A percentile compares a stretch with the other conserved stretches of the same genome.
These are phyloP conservation scores for Didymella segeticola DNA, from an alignment of 2,329 filamentous ascomycete species.

Conservation along the genomic window DNA sequence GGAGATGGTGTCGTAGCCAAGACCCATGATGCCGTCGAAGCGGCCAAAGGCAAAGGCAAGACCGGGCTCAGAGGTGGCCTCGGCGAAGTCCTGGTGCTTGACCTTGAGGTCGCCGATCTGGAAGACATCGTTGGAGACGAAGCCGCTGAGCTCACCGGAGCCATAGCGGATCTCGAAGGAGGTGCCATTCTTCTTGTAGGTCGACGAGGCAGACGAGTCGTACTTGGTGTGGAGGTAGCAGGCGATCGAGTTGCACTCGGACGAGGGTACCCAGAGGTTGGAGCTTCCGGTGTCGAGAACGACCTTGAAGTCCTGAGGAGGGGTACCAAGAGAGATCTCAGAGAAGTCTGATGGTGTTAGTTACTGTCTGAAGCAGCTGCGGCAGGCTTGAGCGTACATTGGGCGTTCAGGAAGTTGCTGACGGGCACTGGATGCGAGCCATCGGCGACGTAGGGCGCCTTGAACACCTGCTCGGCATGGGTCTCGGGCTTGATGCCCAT, in stretches of 20 bases:
- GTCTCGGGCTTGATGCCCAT: conserved; percentile 79
- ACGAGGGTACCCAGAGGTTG: conserved; percentile 97
- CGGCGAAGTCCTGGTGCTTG: conserved; percentile 91
- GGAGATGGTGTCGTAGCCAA: conserved; percentile 95
- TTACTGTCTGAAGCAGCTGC: background rate
- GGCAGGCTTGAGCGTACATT: conserved; percentile 72
- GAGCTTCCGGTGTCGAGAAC: conserved; percentile 98
- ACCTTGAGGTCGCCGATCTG: conserved; percentile 88
- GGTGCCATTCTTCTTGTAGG: conserved; percentile 92
- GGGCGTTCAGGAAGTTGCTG: conserved; percentile 97
- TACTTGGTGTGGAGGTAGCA: conserved; percentile 98
- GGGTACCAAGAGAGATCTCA: conserved; percentile 90
- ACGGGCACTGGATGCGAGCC: conserved; percentile 82
- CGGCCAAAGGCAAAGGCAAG: conserved; percentile 97
- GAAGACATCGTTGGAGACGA: conserved; percentile 87
- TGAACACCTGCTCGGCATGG: conserved; percentile 80
- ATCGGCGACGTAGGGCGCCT: conserved; percentile 70
- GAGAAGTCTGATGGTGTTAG: conserved; percentile 76
- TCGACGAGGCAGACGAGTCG: conserved; percentile 85
- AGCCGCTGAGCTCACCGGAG: conserved; percentile 91
- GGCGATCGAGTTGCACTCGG: conserved; percentile 90
- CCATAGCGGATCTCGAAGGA: conserved; percentile 94
- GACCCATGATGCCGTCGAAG: conserved; percentile 95
- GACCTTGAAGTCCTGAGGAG: conserved; percentile 96
- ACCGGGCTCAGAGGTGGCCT: conserved; percentile 94